Conservation (phyloP, 441 rosid species). For the Biscutella auriculata region DNA sequence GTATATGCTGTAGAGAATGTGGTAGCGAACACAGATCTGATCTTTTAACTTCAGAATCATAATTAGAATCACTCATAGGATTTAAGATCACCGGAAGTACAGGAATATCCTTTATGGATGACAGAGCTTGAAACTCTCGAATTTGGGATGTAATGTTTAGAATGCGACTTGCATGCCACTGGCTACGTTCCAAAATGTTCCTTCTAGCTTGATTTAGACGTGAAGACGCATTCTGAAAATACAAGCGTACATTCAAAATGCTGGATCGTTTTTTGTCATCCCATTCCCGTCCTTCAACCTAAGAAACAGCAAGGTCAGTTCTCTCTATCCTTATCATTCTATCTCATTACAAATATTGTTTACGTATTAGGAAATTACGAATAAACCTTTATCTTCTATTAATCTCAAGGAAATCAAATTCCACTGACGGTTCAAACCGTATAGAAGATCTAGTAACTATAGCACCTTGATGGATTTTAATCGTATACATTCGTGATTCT, state of each 20-base stretch:
- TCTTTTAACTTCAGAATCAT: constrained; percentile 31
- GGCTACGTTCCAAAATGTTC: constrained; percentile 89
- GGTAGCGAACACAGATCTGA: constrained; percentile 46
- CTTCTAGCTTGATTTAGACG: constrained; percentile 88
- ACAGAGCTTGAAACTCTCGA: constrained; percentile 92
- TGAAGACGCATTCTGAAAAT: constrained; percentile 66
- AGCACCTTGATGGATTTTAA: not conserved
- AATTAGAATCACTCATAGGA: constrained; percentile 37
- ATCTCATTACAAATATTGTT: not conserved
- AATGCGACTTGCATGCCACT: constrained; percentile 91
- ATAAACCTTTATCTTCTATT: not conserved
- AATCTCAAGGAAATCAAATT: not conserved
- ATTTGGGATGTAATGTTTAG: constrained; percentile 87
- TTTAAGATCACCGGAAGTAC: constrained; percentile 63
- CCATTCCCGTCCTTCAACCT: constrained; percentile 99
- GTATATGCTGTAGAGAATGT: constrained; percentile 49
- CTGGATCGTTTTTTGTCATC: constrained; percentile 64
- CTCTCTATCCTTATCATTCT: not conserved
- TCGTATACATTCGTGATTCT: constrained; percentile 1
- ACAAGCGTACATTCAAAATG: constrained; percentile 66
- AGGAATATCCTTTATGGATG: constrained; percentile 65
- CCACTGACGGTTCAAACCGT: not conserved
- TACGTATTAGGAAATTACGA: not conserved
- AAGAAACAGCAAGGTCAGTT: constrained; percentile 19
- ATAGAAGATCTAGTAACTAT: not conserved